Evolutionary conservation across 2,329 filamentous ascomycete genomes (phyloP), one percentile per base, ranked within the genome.

Genomic region (Penicillium rolfsii): DNA sequence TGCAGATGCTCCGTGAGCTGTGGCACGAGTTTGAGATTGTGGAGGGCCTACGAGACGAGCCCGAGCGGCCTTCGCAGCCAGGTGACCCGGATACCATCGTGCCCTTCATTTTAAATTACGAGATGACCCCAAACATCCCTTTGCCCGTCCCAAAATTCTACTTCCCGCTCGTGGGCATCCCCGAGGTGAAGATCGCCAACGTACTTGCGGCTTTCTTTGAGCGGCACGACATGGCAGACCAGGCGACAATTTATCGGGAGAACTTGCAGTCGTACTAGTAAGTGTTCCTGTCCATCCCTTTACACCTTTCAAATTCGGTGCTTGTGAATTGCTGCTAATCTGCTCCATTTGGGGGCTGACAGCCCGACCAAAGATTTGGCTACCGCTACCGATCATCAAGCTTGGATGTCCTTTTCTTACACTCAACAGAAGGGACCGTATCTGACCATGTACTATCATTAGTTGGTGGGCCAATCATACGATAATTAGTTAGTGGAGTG

Each of bases 1-100:
- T 70, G 16, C n/a, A 57, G 6, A 61, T 65, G 33, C 33, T 70
- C 16, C 55, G 46, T 3, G 61, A 68, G 16, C 28, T 70, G 8
- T 70, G 65, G 65, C 22, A 43, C 5, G 52, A 56, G 2, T 36
- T 67, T 8, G 57, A 36, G 2, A 62, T 67, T 30, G 43, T 45
- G 1, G 61, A 60, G 22, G 64, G 64, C 9, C 52, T 55, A 14
- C 64, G 64, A 5, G 19, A 38, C 19, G 50, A 53, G 24, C 33
- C 50, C 8, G 58, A 64, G 11, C 49, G 58, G 28, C 60, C 61
- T 19, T 45, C 50, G 12, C 43, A 35, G 12, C 35, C 38, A 3
- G 64, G 61, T 9, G 59, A 64, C 52, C 58, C 61, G 1, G 33
- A 60, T 4, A 59, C 53, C 5, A 38, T 59, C 11, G n/a, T 60